Evolutionary conservation across 306 rosid genomes (phyloP).

Genomic region (Senna tora): DNA sequence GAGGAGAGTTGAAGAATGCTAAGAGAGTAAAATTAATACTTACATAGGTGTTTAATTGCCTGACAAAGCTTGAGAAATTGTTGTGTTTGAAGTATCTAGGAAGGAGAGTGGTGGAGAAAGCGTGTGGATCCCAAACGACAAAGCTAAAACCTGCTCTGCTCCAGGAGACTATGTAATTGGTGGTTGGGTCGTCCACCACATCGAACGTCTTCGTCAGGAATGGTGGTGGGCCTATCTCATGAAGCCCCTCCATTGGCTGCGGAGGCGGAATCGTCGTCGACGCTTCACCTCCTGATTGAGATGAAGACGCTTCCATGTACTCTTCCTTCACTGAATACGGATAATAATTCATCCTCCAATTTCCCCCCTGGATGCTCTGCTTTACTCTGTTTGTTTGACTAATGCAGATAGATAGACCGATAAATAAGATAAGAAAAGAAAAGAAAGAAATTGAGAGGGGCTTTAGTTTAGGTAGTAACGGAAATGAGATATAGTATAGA

Average conservation of each 20-base stretch:
- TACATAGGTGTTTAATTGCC: constrained; percentile 93
- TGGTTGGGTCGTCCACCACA: constrained; percentile 65
- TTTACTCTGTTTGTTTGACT: not conserved
- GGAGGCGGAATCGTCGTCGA: constrained; percentile 44
- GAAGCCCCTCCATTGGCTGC: constrained; percentile 73
- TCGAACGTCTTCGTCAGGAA: constrained; percentile 77
- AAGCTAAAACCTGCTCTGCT: constrained; percentile 71
- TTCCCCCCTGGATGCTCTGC: not conserved
- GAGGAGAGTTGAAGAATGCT: not conserved
- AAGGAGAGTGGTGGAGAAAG: constrained; percentile 61
- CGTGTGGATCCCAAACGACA: constrained; percentile 80
- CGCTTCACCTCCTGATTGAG: constrained; percentile 39
- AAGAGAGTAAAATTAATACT: constrained; percentile 37
- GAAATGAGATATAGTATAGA: too few species aligned
- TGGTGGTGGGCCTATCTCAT: constrained; percentile 79
- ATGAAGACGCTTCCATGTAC: constrained; percentile 47
- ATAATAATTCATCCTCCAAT: constrained; percentile 52
- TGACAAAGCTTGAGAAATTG: constrained; percentile 90
- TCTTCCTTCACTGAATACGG: constrained; percentile 56
- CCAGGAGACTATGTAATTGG: constrained; percentile 69
- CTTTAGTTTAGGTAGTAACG: not conserved
- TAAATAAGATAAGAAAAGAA: too few species aligned
- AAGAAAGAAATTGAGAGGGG: not conserved
- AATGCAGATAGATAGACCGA: not conserved
- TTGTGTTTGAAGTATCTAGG: constrained; percentile 85